A percentile compares a stretch with the other conserved stretches of the same genome.
Conservation (phyloP, 2,329 filamentous ascomycete genomes). For the Raffaelea ambrosiae region DNA sequence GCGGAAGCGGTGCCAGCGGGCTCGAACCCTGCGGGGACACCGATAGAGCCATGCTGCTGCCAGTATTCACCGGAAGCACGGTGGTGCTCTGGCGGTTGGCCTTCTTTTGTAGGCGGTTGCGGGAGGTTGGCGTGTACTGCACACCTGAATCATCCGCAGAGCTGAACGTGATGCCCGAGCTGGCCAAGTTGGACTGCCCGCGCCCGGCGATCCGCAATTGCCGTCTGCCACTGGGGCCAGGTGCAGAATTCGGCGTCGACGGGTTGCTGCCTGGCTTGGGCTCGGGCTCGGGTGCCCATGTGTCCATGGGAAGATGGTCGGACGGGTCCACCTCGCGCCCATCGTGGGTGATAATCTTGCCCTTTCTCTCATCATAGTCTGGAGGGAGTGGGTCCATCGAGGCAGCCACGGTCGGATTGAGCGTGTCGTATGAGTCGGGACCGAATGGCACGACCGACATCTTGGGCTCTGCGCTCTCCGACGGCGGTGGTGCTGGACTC, state of each 20-base stretch:
- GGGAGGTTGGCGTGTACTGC: constrained; percentile 25
- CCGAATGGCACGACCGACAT: constrained; percentile 60
- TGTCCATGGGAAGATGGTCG: constrained; percentile 68
- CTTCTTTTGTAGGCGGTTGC: constrained; percentile 60
- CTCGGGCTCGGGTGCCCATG: constrained; percentile 71
- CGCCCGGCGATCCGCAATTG: constrained; percentile 40
- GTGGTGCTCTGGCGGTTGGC: constrained; percentile 30
- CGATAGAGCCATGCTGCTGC: constrained; percentile 5
- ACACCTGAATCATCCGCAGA: constrained; percentile 24
- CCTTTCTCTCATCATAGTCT: constrained; percentile 44
- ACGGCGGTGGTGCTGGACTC: constrained; percentile 54
- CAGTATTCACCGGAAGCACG: constrained; percentile 25
- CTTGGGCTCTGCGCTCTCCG: constrained; percentile 25
- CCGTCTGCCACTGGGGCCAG: constrained; percentile 32
- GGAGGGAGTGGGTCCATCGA: constrained; percentile 22
- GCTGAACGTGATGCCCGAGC: constrained; percentile 20
- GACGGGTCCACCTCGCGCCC: constrained; percentile 72
- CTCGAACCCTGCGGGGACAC: constrained; percentile 24
- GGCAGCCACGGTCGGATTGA: constrained; percentile 51
- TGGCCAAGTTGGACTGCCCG: constrained; percentile 26
- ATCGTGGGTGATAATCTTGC: constrained; percentile 67
- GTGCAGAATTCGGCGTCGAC: constrained; percentile 29
- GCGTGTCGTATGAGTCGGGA: constrained; percentile 65
- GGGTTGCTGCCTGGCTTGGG: constrained; percentile 34
- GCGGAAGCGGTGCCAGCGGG: constrained; percentile 44